phyloP scores from a whole-genome alignment of 495 filamentous ascomycete genomes.

The Glonium stellatum region DNA sequence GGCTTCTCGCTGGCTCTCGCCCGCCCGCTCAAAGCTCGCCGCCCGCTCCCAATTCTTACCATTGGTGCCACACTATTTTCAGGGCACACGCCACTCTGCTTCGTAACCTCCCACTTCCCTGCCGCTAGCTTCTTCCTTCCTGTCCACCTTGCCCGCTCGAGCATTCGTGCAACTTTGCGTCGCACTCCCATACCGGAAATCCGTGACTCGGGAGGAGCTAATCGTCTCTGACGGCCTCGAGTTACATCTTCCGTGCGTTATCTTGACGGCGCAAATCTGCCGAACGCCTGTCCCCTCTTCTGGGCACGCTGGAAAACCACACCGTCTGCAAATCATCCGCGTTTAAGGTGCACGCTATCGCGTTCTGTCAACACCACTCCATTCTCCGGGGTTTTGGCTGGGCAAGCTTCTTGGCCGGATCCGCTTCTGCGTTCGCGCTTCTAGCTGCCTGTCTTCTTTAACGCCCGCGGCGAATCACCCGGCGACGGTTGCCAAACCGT shows the following conservation, averaged over 20 bases:
- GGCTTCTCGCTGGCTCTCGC: too few relatives aligned
- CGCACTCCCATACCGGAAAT: conserved; percentile 20
- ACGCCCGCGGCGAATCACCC: conserved; percentile 22
- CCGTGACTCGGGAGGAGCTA: conserved; percentile 23
- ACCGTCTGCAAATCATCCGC: conserved; percentile 39
- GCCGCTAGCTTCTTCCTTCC: conserved; percentile 20
- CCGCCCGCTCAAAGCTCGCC: neutral
- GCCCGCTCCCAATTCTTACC: conserved; percentile 7
- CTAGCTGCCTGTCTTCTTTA: conserved; percentile 19
- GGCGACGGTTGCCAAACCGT: conserved; percentile 30
- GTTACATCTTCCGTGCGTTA: conserved; percentile 27
- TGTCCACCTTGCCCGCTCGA: conserved; percentile 9
- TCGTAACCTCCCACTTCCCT: conserved; percentile 14
- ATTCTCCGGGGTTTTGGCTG: conserved; percentile 29
- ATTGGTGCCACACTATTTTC: conserved; percentile 24
- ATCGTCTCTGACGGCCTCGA: conserved; percentile 13
- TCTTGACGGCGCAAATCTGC: conserved; percentile 27
- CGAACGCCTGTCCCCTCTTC: conserved; percentile 27
- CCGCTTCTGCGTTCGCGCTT: conserved; percentile 12
- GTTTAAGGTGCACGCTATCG: conserved; percentile 33
- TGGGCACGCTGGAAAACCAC: conserved; percentile 19
- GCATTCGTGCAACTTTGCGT: conserved; percentile 27
- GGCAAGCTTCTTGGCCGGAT: conserved; percentile 20
- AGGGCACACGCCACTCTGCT: conserved; percentile 21
- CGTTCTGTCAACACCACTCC: conserved; percentile 31